Evolutionary conservation across 2,329 filamentous ascomycete species (phyloP).

Genomic region (Lachnellula occidentalis): DNA sequence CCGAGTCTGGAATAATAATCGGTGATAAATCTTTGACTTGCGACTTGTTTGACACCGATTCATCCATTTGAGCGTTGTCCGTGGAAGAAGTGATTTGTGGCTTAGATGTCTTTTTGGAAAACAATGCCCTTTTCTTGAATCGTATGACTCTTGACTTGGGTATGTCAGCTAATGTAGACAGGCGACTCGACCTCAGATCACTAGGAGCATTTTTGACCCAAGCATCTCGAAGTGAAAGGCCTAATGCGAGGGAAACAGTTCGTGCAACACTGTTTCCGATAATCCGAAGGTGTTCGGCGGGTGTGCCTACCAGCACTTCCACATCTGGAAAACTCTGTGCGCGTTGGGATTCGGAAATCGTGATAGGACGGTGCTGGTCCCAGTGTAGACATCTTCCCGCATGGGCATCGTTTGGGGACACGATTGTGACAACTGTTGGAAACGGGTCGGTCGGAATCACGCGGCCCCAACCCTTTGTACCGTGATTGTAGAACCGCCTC

Average conservation of each 20-base stretch:
- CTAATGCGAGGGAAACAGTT: slow-evolving; percentile 60
- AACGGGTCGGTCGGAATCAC: slow-evolving; percentile 49
- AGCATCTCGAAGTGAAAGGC: slow-evolving; percentile 57
- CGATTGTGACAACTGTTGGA: slow-evolving; percentile 55
- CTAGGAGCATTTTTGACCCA: slow-evolving; percentile 32
- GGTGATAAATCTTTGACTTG: too few species aligned
- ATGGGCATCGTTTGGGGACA: slow-evolving; percentile 48
- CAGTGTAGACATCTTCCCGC: slow-evolving; percentile 58
- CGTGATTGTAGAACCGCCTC: slow-evolving; percentile 16
- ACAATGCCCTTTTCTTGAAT: not conserved
- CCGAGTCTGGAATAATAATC: slow-evolving; percentile 1
- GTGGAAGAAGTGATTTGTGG: too few species aligned
- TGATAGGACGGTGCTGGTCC: slow-evolving; percentile 54
- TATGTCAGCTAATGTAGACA: not conserved
- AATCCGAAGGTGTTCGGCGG: slow-evolving; percentile 54
- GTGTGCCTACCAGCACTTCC: slow-evolving; percentile 61
- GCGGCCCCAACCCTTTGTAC: slow-evolving; percentile 43
- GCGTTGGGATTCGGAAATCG: slow-evolving; percentile 60
- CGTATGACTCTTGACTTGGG: not conserved
- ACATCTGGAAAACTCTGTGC: slow-evolving; percentile 66
- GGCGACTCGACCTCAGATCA: not conserved
- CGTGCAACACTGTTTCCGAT: slow-evolving; percentile 75
- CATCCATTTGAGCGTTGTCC: too few species aligned
- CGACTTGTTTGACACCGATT: too few species aligned
- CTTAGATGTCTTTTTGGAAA: not conserved